Conservation (phyloP, 2,329 filamentous ascomycete genomes). For the Cladosporium sphaerospermum region DNA sequence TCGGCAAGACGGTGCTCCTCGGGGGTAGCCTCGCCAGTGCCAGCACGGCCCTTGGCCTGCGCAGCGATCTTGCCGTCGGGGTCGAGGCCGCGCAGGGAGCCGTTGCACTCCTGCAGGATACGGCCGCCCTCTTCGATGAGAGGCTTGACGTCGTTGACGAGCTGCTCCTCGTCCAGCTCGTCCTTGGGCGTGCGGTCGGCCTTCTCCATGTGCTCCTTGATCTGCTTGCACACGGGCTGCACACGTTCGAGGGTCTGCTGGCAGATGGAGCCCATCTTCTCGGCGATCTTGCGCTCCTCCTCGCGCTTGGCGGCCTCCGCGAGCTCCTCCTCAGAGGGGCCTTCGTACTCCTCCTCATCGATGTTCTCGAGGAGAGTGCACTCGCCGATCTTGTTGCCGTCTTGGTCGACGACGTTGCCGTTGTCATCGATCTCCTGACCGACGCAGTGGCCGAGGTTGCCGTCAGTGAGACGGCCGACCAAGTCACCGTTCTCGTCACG, state of each 20-base stretch:
- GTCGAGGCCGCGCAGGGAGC: conserved; percentile 78
- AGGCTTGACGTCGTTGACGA: conserved; percentile 80
- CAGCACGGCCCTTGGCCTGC: conserved; percentile 75
- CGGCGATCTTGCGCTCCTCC: conserved; percentile 69
- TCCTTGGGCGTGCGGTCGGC: conserved; percentile 77
- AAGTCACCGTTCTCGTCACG: conserved; percentile 47
- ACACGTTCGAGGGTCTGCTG: conserved; percentile 76
- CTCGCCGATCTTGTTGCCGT: conserved; percentile 59
- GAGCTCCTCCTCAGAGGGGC: conserved; percentile 50
- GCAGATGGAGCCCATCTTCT: conserved; percentile 66
- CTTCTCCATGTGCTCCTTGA: conserved; percentile 74
- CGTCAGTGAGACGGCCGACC: conserved; percentile 45
- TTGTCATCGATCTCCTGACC: conserved; percentile 49
- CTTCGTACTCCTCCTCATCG: conserved; percentile 49
- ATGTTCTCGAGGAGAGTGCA: conserved; percentile 58
- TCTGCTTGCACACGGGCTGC: conserved; percentile 78
- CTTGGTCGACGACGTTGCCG: conserved; percentile 47
- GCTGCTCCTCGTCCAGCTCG: conserved; percentile 81
- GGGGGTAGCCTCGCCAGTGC: conserved; percentile 67
- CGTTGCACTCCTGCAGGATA: conserved; percentile 81
- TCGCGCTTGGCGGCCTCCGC: conserved; percentile 47
- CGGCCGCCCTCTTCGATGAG: conserved; percentile 79
- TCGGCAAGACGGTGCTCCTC: conserved; percentile 84
- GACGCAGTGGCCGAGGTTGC: conserved; percentile 46
- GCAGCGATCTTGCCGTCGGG: conserved; percentile 80